Evolutionary conservation across 768 basidiomycete genomes (phyloP).

Genomic region (Panus rudis): DNA sequence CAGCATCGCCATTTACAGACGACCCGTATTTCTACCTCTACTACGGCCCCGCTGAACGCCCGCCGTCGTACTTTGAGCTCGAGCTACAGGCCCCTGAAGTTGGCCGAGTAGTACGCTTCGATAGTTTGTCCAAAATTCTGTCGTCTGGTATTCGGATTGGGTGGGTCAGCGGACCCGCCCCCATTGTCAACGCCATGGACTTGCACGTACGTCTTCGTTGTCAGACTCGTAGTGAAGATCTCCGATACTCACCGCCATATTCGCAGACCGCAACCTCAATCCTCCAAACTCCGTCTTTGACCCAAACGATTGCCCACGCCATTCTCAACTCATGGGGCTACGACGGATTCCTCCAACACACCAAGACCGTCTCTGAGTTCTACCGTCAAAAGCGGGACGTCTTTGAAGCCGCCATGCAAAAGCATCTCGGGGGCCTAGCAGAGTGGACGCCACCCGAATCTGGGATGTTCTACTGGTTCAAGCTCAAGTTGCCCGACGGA

Average conservation of each 20-base stretch:
- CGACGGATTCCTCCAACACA: constrained; percentile 70
- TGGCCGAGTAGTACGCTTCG: constrained; percentile 83
- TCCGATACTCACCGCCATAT: background rate
- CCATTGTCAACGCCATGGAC: constrained; percentile 66
- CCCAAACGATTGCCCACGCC: constrained; percentile 56
- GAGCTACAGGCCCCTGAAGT: constrained; percentile 56
- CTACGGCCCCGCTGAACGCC: constrained; percentile 56
- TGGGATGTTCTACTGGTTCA: constrained; percentile 94
- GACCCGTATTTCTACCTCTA: constrained; percentile 80
- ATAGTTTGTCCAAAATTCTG: constrained; percentile 84
- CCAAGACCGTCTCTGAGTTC: constrained; percentile 58
- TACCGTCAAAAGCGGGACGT: constrained; percentile 69
- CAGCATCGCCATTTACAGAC: constrained; percentile 34
- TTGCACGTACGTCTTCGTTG: constrained; percentile 51
- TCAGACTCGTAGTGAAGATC: constrained; percentile 1
- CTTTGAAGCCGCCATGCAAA: constrained; percentile 71
- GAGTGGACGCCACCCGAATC: constrained; percentile 68
- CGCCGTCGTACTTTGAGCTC: constrained; percentile 77
- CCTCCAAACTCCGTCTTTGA: constrained; percentile 59
- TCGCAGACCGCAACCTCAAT: constrained; percentile 61
- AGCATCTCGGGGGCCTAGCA: constrained; percentile 69
- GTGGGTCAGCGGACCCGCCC: constrained; percentile 69
- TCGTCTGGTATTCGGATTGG: constrained; percentile 78
- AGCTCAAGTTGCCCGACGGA: constrained; percentile 40
- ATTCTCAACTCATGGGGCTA: constrained; percentile 72